Percentiles rank a stretch among this genome's conserved stretches.
Conservation (phyloP, 345 rosid species). For the Populus euphratica region DNA sequence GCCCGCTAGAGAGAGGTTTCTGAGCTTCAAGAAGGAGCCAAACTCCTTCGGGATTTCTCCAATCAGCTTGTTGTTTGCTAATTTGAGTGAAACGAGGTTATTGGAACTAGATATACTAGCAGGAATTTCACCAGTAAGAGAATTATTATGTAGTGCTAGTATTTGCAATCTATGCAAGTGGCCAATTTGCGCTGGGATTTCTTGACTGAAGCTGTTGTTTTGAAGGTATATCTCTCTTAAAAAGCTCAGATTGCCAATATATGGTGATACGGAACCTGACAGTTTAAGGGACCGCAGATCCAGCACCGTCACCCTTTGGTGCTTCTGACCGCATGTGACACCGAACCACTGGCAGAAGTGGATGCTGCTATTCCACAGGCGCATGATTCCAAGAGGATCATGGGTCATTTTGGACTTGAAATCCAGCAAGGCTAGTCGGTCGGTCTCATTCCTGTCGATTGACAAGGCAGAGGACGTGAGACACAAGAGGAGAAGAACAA, state of each 20-base stretch:
- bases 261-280: neutral
- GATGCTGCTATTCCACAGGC: neutral
- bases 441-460: neutral
- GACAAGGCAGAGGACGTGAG: neutral
- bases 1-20: neutral
- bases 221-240: neutral
- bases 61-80: neutral
- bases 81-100: neutral
- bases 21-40: neutral
- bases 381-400: neutral
- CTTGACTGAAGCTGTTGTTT: constrained; percentile 3
- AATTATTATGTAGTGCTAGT: constrained; percentile 4
- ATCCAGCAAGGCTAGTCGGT: constrained; percentile 3
- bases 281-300: neutral
- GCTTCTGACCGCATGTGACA: neutral
- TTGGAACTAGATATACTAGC: constrained; percentile 9
- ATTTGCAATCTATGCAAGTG: neutral
- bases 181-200: constrained; percentile 15
- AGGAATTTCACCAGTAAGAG: neutral
- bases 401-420: neutral
- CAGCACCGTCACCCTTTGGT: constrained; percentile 4
- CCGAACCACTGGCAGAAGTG: constrained; percentile 9
- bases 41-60: constrained; percentile 6
- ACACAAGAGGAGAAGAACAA: neutral
- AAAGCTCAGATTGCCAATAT: constrained; percentile 10